phyloP scores from a whole-genome alignment of 176 grass and related monocot genomes.

The Oryza officinalis region DNA sequence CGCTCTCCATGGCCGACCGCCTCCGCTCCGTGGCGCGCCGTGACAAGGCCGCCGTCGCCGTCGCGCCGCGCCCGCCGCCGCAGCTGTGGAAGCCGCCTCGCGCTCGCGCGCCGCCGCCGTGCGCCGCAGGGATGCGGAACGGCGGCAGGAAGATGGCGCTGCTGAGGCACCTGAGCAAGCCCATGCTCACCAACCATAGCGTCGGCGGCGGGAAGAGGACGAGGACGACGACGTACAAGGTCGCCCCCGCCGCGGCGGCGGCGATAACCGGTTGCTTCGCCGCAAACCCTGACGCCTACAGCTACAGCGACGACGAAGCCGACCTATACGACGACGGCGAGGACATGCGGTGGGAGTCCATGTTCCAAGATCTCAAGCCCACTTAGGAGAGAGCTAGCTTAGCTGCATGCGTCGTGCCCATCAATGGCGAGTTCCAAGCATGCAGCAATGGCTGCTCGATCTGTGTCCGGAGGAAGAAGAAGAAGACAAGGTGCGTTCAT shows the following conservation, averaged over 20 bases:
- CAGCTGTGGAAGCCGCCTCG: background rate
- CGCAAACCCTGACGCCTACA: background rate
- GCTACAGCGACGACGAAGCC: background rate
- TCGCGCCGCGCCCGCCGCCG: constrained; percentile 16
- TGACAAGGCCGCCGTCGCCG: background rate
- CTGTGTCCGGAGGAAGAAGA: background rate
- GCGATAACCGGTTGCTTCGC: constrained; percentile 7
- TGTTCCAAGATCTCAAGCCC: constrained; percentile 92
- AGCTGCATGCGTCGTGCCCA: background rate
- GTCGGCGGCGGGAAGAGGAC: background rate
- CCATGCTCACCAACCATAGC: constrained; percentile 28
- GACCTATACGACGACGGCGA: background rate
- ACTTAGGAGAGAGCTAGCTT: constrained; percentile 32
- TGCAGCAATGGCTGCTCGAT: background rate
- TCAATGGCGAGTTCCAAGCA: too few relatives aligned
- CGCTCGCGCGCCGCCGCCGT: background rate
- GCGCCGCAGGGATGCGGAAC: background rate
- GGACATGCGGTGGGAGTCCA: constrained; percentile 75
- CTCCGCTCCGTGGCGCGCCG: constrained; percentile 18
- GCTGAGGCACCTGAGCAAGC: constrained; percentile 19
- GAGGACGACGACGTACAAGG: background rate
- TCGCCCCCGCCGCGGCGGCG: background rate
- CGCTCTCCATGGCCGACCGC: constrained; percentile 30
- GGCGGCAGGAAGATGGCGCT: background rate
- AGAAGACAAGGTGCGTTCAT: background rate